Base-by-base conservation (phyloP, 768 basidiomycete genomes). In the Phylloporus sp. region DNA sequence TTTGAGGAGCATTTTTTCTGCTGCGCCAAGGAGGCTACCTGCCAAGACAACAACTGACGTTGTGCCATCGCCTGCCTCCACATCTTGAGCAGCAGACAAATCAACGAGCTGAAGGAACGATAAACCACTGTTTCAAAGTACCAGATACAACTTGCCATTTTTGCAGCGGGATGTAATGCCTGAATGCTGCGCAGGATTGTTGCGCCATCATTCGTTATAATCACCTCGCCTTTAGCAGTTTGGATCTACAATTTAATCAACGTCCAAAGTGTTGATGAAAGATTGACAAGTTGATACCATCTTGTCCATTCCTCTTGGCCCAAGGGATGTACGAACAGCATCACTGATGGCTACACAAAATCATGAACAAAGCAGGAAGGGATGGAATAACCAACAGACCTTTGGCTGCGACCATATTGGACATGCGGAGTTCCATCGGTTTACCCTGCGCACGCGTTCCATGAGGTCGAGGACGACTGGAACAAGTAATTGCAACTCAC, bases 221-320 rank as follows among this genome's bases (percentile, higher is more conserved):
- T 88, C 16, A 95, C 92, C 69, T 99, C 95, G 55, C 95, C 95
- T 70, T 93, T 92, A 8, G 91, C 73, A 6, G 94, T 97, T 82
- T 94, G 92, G 65, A 97, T 97, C 95, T 97, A 53, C 1, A 23
- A 10, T 29, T 39, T 54, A 31, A 43, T 64, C 41, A 63, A 46
- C 47, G 50, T 39, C 43, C 38, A 22, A 34, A 45, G 22, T 35
- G 36, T 36, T 34, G n/a, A 26, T 34, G 34, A 52, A 35, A 59
- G 60, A 63, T 60, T 48, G 34, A 26, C 9, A 45, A 35, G 54
- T 50, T 57, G 76, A 52, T 63, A 90, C 95, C 95, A 98, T 98
- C 78, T 98, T 98, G 76, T 98, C 95, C 95, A 99, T 99, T 56
- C 95, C 95, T 70, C 89, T 85, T 42, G 95, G 95, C 13, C 95